These are phyloP conservation scores for Aspergillus sp. DNA, from an alignment of 2,329 filamentous ascomycete genomes.

Conservation along the genomic window DNA sequence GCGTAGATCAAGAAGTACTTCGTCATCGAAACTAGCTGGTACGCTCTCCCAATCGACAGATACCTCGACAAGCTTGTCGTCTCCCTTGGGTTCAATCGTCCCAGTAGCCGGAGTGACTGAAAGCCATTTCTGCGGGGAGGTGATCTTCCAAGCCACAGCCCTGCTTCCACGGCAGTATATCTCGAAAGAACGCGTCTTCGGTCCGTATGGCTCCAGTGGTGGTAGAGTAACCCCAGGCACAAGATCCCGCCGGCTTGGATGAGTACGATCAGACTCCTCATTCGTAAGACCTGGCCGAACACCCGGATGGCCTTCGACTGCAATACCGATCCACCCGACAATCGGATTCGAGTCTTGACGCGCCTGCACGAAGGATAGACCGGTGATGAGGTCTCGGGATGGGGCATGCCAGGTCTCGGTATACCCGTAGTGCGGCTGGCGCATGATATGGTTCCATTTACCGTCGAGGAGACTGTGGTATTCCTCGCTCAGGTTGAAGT, in stretches of 20 bases:
- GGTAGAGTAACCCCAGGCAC: conserved; percentile 57
- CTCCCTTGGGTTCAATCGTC: conserved; percentile 44
- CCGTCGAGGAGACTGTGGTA: conserved; percentile 61
- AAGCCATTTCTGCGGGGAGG: conserved; percentile 44
- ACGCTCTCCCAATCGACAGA: conserved; percentile 58
- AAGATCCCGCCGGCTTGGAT: conserved; percentile 60
- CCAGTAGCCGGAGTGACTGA: conserved; percentile 53
- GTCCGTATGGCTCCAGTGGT: conserved; percentile 59
- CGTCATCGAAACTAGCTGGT: conserved; percentile 27
- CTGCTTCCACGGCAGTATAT: conserved; percentile 58
- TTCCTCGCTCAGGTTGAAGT: conserved; percentile 55
- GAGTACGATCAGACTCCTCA: conserved; percentile 49
- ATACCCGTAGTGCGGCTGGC: conserved; percentile 55
- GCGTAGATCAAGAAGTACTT: conserved; percentile 19
- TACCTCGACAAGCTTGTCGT: conserved; percentile 55
- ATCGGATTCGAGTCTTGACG: background rate
- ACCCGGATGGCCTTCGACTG: background rate
- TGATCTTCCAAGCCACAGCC: conserved; percentile 26
- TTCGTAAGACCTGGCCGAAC: background rate
- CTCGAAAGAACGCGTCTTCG: conserved; percentile 60
- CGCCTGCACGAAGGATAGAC: background rate
- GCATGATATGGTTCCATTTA: conserved; percentile 64
- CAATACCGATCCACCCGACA: background rate
- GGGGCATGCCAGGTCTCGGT: conserved; percentile 38
- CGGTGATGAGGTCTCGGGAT: background rate